Percentiles rank a stretch among this genome's conserved stretches.
Conservation (phyloP, 164 flowering plant species). For the Buxus sempervirens region DNA sequence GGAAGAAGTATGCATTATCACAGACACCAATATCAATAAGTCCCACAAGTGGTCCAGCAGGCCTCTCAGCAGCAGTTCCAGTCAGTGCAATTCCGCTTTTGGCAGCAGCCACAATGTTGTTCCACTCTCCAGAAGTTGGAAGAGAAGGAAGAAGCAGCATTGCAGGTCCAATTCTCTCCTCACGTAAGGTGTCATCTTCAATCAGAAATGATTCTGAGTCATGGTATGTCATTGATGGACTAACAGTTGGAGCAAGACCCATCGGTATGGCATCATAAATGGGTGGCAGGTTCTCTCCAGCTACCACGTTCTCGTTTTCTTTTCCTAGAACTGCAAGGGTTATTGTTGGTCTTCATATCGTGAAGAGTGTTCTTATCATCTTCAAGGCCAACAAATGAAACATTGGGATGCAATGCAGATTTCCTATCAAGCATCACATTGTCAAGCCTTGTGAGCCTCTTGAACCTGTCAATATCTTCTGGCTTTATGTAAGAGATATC, state of each 20-base stretch:
- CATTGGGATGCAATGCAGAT: slow-evolving; percentile 15
- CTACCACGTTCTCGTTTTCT: no score
- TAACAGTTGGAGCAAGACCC: slow-evolving; percentile 24
- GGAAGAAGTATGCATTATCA: slow-evolving; percentile 59
- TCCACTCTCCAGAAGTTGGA: slow-evolving; percentile 44
- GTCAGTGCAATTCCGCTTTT: slow-evolving; percentile 46
- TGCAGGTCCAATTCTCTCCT: slow-evolving; percentile 28
- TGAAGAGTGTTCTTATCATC: slow-evolving; percentile 3
- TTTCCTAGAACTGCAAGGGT: slow-evolving; percentile 11
- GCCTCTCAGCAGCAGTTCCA: slow-evolving; percentile 56
- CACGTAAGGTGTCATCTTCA: slow-evolving; percentile 9
- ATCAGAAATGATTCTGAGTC: slow-evolving; percentile 6
- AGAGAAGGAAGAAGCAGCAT: slow-evolving; percentile 47
- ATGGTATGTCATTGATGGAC: slow-evolving; percentile 14
- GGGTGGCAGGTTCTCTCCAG: slow-evolving; percentile 6
- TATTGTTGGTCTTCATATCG: slow-evolving; percentile 11
- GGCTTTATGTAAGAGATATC: slow-evolving; percentile 27
- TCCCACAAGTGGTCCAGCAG: slow-evolving; percentile 56
- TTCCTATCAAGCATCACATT: slow-evolving; percentile 29
- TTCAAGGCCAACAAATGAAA: background rate
- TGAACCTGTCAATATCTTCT: slow-evolving; percentile 42
- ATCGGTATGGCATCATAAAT: slow-evolving; percentile 26
- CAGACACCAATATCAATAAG: slow-evolving; percentile 59
- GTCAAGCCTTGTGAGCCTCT: slow-evolving; percentile 39
- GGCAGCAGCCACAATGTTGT: slow-evolving; percentile 32